These are phyloP conservation scores for Rhizopus arrhizus DNA, from an alignment of 371 early-diverging fungal species.

Conservation along the genomic window DNA sequence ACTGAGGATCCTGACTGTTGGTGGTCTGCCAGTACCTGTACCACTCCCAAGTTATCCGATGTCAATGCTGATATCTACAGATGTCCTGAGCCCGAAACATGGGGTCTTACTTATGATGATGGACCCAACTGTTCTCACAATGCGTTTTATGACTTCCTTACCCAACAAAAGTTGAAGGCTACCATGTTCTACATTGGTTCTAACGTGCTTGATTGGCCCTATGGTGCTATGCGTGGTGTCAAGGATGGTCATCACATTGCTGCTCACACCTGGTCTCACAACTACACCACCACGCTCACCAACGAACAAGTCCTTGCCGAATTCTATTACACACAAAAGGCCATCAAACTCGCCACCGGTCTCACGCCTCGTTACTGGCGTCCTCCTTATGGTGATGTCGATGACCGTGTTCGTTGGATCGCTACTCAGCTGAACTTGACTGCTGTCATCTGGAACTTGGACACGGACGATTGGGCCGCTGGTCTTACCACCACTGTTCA, in stretches of 20 bases:
- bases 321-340: constrained; percentile 53
- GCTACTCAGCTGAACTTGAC: constrained; percentile 51
- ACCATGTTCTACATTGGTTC: constrained; percentile 44
- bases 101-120: constrained; percentile 53
- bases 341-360: constrained; percentile 58
- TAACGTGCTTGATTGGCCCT: constrained; percentile 51
- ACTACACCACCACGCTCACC: constrained; percentile 52
- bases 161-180: constrained; percentile 30
- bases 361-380: constrained; percentile 60
- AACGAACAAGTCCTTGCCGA: constrained; percentile 63
- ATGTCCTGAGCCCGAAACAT: constrained; percentile 50
- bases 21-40: constrained; percentile 49
- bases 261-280: constrained; percentile 65
- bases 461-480: constrained; percentile 54
- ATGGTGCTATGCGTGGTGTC: constrained; percentile 55
- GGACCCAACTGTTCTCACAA: constrained; percentile 59
- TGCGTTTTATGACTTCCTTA: constrained; percentile 51
- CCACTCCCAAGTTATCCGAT: constrained; percentile 37
- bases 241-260: constrained; percentile 56
- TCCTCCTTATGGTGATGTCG: constrained; percentile 58
- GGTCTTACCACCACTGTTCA: constrained; percentile 26
- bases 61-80: constrained; percentile 41
- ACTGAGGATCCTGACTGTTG: constrained; percentile 49
- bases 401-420: constrained; percentile 59
- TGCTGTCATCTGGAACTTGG: constrained; percentile 53